Percentiles rank a stretch among this genome's conserved stretches.
Evolutionary conservation across 495 filamentous ascomycete genomes (phyloP).

Genomic region (Poronia punctata): DNA sequence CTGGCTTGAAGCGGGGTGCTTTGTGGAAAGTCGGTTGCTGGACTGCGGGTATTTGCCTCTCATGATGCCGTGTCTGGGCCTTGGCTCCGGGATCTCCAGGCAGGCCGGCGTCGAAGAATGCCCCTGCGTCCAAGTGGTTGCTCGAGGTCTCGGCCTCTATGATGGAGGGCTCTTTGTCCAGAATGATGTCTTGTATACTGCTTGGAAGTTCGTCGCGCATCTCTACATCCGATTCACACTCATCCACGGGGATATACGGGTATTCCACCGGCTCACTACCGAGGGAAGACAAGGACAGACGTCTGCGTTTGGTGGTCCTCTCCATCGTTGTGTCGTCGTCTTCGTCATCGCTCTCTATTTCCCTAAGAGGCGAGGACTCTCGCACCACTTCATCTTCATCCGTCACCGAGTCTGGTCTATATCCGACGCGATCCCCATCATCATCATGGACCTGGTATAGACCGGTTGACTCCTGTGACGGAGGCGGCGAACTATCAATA

Average conservation of each 20-base stretch:
- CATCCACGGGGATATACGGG: background rate
- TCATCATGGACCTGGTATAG: background rate
- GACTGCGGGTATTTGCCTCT: background rate
- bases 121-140: background rate
- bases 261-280: slow-evolving; percentile 1
- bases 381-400: slow-evolving; percentile 14
- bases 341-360: slow-evolving; percentile 8
- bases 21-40: slow-evolving; percentile 27
- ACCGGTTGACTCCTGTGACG: background rate
- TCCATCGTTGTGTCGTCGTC: slow-evolving; percentile 5
- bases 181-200: background rate
- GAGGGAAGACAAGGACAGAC: slow-evolving; percentile 21
- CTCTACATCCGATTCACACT: slow-evolving; percentile 2
- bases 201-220: slow-evolving; percentile 6
- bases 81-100: slow-evolving; percentile 1
- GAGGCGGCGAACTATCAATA: slow-evolving; percentile 20
- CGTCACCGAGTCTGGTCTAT: slow-evolving; percentile 14
- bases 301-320: slow-evolving; percentile 17
- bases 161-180: slow-evolving; percentile 5
- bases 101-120: background rate
- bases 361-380: slow-evolving; percentile 16
- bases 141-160: slow-evolving; percentile 4
- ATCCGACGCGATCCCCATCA: slow-evolving; percentile 2
- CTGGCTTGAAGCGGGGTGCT: slow-evolving; percentile 36
- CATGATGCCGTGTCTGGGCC: background rate